Conservation (phyloP, 768 basidiomycete species). For the Leucosporidium scottii region DNA sequence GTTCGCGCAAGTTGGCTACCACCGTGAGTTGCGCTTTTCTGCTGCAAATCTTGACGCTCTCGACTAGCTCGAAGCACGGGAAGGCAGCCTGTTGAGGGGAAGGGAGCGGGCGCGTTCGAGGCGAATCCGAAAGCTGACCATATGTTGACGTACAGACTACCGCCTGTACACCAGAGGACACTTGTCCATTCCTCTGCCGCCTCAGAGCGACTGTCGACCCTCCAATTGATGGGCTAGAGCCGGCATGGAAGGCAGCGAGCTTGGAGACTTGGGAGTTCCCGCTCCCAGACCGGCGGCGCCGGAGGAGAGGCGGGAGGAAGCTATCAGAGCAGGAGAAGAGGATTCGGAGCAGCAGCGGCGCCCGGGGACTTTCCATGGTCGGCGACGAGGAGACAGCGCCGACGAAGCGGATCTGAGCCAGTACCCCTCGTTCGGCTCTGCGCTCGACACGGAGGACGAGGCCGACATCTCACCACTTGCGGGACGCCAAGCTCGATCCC, state of each 20-base stretch:
- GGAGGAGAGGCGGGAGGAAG: not conserved
- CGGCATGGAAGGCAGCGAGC: conserved; percentile 9
- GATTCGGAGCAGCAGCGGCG: not conserved
- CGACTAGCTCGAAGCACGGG: not conserved
- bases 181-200: not conserved
- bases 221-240: conserved; percentile 18
- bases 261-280: conserved; percentile 14
- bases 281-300: not conserved
- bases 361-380: not conserved
- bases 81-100: not conserved
- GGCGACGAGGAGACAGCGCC: conserved; percentile 9
- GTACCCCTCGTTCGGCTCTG: not conserved
- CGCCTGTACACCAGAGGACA: not conserved
- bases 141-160: no score
- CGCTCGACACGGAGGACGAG: not conserved
- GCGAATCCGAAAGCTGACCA: not conserved
- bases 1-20: no score
- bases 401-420: conserved; percentile 15
- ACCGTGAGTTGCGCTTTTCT: no score
- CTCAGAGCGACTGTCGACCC: no score
- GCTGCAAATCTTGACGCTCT: no score
- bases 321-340: not conserved
- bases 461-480: not conserved
- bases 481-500: conserved; percentile 7
- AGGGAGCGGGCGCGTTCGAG: not conserved